Percentiles rank a stretch among this genome's conserved stretches.
These are phyloP conservation scores for Xylaria sp. DNA, from an alignment of 2,329 filamentous ascomycete species.

Conservation along the genomic window DNA sequence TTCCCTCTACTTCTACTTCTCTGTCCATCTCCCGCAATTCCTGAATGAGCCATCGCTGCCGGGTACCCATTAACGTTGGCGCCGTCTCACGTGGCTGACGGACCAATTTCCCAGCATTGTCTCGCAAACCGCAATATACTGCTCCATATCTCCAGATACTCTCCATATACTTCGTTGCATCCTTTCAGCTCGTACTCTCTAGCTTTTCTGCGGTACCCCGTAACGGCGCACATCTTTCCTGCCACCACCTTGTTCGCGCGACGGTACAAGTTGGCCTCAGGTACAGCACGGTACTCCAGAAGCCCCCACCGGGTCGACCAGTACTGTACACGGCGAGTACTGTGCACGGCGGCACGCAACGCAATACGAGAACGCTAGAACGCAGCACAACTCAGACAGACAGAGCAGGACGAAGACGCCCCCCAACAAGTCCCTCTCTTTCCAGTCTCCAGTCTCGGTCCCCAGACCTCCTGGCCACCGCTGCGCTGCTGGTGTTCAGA, in stretches of 20 bases:
- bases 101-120: conserved; percentile 33
- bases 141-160: conserved; percentile 6
- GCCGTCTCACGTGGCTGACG: conserved; percentile 37
- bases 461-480: conserved; percentile 4
- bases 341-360: conserved; percentile 1
- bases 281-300: conserved; percentile 23
- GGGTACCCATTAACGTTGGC: conserved; percentile 24
- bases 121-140: conserved; percentile 13
- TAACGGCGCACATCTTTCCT: conserved; percentile 23
- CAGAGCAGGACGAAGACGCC: conserved; percentile 20
- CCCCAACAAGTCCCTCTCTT: conserved; percentile 17
- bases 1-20: conserved; percentile 14
- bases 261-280: conserved; percentile 20
- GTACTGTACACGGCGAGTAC: conserved; percentile 34
- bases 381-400: conserved; percentile 24
- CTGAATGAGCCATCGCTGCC: conserved; percentile 5
- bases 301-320: conserved; percentile 29
- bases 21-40: conserved; percentile 1
- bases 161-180: conserved; percentile 27
- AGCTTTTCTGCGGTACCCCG: conserved; percentile 33
- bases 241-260: conserved; percentile 28
- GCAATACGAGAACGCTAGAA: conserved; percentile 27
- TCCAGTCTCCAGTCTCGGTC: conserved; percentile 12
- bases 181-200: conserved; percentile 37
- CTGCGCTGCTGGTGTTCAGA: background rate